phyloP scores from a whole-genome alignment of 2,329 filamentous ascomycete species.

The Trichoderma pleuroti region DNA sequence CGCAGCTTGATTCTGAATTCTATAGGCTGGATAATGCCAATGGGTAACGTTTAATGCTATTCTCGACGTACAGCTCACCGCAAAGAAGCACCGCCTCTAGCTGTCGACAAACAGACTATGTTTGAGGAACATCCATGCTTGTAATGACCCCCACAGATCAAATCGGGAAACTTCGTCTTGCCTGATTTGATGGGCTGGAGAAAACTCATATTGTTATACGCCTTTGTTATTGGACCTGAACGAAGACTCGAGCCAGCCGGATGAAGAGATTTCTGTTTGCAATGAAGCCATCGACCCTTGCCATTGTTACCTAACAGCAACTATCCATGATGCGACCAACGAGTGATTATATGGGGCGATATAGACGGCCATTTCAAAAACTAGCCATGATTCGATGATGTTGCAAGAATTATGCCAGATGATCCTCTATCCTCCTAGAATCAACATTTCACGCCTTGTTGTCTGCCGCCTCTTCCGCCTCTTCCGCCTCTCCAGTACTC shows the following conservation, averaged over 20 bases:
- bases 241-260: background rate
- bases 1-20: background rate
- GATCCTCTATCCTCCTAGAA: background rate
- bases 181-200: background rate
- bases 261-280: background rate
- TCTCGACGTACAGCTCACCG: background rate
- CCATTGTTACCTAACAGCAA: background rate
- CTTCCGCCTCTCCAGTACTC: too few species aligned
- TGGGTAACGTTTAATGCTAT: too few species aligned
- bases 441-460: background rate
- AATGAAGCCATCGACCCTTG: background rate
- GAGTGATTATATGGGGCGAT: background rate
- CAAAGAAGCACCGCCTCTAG: background rate
- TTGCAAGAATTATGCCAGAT: background rate
- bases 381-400: background rate
- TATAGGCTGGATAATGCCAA: background rate
- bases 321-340: background rate
- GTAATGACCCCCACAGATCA: background rate
- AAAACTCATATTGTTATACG: background rate
- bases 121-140: background rate
- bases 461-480: background rate
- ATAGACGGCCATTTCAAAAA: background rate
- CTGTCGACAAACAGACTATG: background rate
- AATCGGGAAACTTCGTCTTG: background rate
- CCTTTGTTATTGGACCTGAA: background rate